Evolutionary conservation across 352 stramenopile genomes (phyloP).

Genomic region (Thraustochytrium striatum): DNA sequence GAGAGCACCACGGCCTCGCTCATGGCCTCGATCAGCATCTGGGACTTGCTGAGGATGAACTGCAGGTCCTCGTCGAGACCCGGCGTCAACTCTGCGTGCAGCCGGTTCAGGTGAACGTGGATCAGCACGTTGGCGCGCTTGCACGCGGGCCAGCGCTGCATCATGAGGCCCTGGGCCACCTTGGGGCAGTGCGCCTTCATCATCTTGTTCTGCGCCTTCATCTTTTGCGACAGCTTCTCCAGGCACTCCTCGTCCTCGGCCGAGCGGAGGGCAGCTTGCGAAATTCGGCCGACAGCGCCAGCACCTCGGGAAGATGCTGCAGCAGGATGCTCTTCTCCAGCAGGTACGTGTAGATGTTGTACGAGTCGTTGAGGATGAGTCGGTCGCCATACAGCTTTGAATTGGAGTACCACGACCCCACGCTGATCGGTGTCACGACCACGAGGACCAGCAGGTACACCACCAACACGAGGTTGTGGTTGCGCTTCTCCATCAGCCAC

Average conservation of each 20-base stretch:
- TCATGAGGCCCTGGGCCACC: slow-evolving; percentile 10
- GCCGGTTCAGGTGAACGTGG: slow-evolving; percentile 87
- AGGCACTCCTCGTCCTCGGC: background rate
- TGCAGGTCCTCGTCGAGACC: slow-evolving; percentile 79
- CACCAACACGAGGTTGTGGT: slow-evolving; percentile 96
- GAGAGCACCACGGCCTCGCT: slow-evolving; percentile 94
- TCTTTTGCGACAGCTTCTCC: slow-evolving; percentile 12
- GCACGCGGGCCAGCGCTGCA: slow-evolving; percentile 56
- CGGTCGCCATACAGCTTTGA: slow-evolving; percentile 98
- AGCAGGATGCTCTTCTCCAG: slow-evolving; percentile 88
- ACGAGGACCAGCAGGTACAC: slow-evolving; percentile 97
- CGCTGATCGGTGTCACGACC: slow-evolving; percentile 89
- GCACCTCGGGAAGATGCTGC: slow-evolving; percentile 89
- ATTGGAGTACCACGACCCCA: slow-evolving; percentile 82
- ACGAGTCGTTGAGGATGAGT: slow-evolving; percentile 99
- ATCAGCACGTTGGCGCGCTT: slow-evolving; percentile 81
- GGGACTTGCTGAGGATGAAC: slow-evolving; percentile 88
- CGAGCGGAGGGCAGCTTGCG: slow-evolving; percentile 56
- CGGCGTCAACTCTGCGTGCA: slow-evolving; percentile 62
- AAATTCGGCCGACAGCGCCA: slow-evolving; percentile 81
- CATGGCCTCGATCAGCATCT: slow-evolving; percentile 95
- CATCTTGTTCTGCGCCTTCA: slow-evolving; percentile 28
- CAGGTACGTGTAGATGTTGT: slow-evolving; percentile 95
- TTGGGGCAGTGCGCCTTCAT: background rate
- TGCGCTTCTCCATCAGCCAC: slow-evolving; percentile 92